phyloP scores from a whole-genome alignment of 345 rosid species.

The Lumnitzera racemosa region DNA sequence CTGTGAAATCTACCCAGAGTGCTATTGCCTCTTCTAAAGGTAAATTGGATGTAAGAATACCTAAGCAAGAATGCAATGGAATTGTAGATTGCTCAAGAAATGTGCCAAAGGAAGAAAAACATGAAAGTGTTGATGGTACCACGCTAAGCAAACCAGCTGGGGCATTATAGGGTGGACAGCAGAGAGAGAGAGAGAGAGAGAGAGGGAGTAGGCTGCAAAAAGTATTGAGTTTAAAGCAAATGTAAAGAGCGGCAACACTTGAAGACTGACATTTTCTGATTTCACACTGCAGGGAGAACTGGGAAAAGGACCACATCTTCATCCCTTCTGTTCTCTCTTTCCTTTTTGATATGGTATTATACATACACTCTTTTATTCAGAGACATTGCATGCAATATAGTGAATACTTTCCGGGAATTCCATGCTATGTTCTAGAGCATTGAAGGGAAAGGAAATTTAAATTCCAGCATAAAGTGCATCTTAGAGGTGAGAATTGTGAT shows the following conservation, averaged over 20 bases:
- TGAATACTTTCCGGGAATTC: too few relatives aligned
- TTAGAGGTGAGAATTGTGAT: too few relatives aligned
- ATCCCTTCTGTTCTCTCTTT: conserved; percentile 15
- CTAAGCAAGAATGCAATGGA: conserved; percentile 35
- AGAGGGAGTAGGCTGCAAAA: conserved; percentile 21
- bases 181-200: conserved; percentile 14
- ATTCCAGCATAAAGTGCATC: too few relatives aligned
- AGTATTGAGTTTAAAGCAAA: conserved; percentile 41
- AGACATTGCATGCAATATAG: too few relatives aligned
- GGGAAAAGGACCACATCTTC: conserved; percentile 17
- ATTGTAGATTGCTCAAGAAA: conserved; percentile 13
- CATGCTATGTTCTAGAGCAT: too few relatives aligned
- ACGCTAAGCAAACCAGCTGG: conserved; percentile 19
- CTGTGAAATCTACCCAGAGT: conserved; percentile 4
- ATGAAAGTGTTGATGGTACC: conserved; percentile 15
- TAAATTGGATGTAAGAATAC: conserved; percentile 15
- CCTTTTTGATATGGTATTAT: conserved; percentile 16
- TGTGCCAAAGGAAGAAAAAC: conserved; percentile 18
- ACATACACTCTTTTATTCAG: not conserved
- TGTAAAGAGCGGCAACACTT: conserved; percentile 50
- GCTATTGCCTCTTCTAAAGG: conserved; percentile 15
- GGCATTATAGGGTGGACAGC: conserved; percentile 18
- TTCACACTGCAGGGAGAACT: conserved; percentile 12
- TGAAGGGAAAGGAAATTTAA: too few relatives aligned
- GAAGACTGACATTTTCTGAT: conserved; percentile 12